A percentile compares a stretch with the other conserved stretches of the same genome.
phyloP scores from a whole-genome alignment of 345 rosid species.

The Populus nigra region DNA sequence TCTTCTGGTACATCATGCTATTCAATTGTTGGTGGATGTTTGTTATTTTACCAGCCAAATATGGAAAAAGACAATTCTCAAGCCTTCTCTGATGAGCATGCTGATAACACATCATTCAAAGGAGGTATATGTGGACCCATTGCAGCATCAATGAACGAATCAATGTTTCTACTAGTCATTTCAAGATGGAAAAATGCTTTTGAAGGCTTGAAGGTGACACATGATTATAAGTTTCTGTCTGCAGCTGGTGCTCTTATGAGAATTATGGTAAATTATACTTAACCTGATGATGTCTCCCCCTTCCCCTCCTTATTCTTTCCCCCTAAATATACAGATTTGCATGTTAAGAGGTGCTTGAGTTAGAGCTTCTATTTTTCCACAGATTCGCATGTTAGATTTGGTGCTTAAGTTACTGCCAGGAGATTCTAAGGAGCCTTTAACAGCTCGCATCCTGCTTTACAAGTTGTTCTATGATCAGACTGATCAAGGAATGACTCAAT shows the following conservation, averaged over 20 bases:
- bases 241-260: slow-evolving; percentile 80
- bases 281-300: not conserved
- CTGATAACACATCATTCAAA: slow-evolving; percentile 46
- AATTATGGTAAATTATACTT: slow-evolving; percentile 56
- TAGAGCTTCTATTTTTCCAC: slow-evolving; percentile 30
- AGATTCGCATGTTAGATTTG: slow-evolving; percentile 72
- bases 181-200: slow-evolving; percentile 82
- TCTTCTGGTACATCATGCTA: not conserved
- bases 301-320: not conserved
- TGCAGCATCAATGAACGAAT: slow-evolving; percentile 84
- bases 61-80: slow-evolving; percentile 35
- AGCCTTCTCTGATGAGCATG: slow-evolving; percentile 29
- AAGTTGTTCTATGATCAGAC: slow-evolving; percentile 94
- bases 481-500: slow-evolving; percentile 90
- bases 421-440: slow-evolving; percentile 80
- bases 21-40: slow-evolving; percentile 16
- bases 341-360: not conserved
- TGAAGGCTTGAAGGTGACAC: slow-evolving; percentile 83
- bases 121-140: slow-evolving; percentile 89
- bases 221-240: slow-evolving; percentile 68
- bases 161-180: slow-evolving; percentile 75
- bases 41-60: slow-evolving; percentile 40
- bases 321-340: not conserved
- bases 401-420: slow-evolving; percentile 67
- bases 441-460: slow-evolving; percentile 87